Conservation (phyloP, 441 rosid species). For the Melastoma candidum region DNA sequence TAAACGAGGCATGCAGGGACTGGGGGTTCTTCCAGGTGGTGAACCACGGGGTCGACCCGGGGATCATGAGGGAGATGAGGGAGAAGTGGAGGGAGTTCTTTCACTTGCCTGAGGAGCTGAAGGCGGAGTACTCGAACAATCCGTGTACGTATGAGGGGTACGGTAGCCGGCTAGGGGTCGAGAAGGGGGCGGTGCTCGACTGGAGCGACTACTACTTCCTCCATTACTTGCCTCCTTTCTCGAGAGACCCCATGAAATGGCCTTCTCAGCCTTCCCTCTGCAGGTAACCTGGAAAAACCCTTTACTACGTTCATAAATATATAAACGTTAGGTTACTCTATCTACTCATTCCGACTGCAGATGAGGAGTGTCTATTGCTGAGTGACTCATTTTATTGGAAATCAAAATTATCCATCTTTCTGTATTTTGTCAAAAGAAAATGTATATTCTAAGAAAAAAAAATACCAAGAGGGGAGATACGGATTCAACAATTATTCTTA, state of each 20-base stretch:
- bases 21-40: slow-evolving; percentile 90
- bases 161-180: slow-evolving; percentile 70
- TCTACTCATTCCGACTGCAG: neutral
- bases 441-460: too few relatives aligned
- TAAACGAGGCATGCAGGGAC: slow-evolving; percentile 46
- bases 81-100: slow-evolving; percentile 67
- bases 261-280: slow-evolving; percentile 42
- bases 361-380: too few relatives aligned
- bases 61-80: slow-evolving; percentile 47
- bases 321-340: neutral
- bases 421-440: too few relatives aligned
- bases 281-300: slow-evolving; percentile 29
- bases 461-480: too few relatives aligned
- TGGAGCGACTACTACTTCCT: slow-evolving; percentile 86
- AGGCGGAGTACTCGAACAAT: slow-evolving; percentile 48
- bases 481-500: too few relatives aligned
- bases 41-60: slow-evolving; percentile 62
- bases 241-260: slow-evolving; percentile 67
- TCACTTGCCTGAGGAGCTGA: slow-evolving; percentile 46
- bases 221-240: slow-evolving; percentile 46
- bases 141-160: slow-evolving; percentile 82
- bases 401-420: too few relatives aligned
- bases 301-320: neutral
- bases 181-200: slow-evolving; percentile 77
- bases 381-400: too few relatives aligned